phyloP scores from a whole-genome alignment of 257 asterid species.

The Eucommia ulmoides region DNA sequence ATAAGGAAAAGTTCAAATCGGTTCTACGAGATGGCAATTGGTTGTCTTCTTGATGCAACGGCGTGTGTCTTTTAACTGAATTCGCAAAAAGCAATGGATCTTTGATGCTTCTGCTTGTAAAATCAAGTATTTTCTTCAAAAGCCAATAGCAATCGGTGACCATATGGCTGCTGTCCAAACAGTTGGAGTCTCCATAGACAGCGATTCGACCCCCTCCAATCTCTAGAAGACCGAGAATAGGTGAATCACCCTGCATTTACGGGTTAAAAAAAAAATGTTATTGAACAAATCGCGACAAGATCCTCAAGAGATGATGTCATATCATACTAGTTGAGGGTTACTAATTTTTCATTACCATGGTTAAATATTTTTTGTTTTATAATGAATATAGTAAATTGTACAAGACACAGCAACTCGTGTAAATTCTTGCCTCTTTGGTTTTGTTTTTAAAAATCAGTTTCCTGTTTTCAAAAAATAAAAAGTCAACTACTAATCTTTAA shows the following conservation, averaged over 20 bases:
- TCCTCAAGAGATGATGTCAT: neutral
- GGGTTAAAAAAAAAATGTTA: slow-evolving; percentile 11
- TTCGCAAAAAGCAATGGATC: slow-evolving; percentile 73
- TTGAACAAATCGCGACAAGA: neutral
- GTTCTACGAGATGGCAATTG: slow-evolving; percentile 88
- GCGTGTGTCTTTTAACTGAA: slow-evolving; percentile 42
- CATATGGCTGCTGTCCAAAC: slow-evolving; percentile 99
- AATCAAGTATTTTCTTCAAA: slow-evolving; percentile 72
- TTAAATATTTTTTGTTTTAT: too few species aligned
- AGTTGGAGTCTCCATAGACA: slow-evolving; percentile 95
- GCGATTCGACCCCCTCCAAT: slow-evolving; percentile 63
- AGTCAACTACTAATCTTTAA: too few species aligned
- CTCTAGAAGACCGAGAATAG: slow-evolving; percentile 88
- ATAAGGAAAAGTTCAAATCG: slow-evolving; percentile 80
- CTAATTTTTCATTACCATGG: too few species aligned
- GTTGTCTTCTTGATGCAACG: slow-evolving; percentile 47
- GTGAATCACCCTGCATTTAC: slow-evolving; percentile 68
- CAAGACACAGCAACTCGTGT: too few species aligned
- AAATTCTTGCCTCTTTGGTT: too few species aligned
- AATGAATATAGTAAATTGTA: too few species aligned
- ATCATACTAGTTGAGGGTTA: too few species aligned
- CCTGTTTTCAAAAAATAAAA: too few species aligned
- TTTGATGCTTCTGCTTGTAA: slow-evolving; percentile 45
- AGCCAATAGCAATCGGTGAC: slow-evolving; percentile 96
- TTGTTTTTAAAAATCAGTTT: too few species aligned